Evolutionary conservation across 768 basidiomycete species (phyloP), one percentile per base, ranked within the genome.

Genomic region (Mycena latifolia): DNA sequence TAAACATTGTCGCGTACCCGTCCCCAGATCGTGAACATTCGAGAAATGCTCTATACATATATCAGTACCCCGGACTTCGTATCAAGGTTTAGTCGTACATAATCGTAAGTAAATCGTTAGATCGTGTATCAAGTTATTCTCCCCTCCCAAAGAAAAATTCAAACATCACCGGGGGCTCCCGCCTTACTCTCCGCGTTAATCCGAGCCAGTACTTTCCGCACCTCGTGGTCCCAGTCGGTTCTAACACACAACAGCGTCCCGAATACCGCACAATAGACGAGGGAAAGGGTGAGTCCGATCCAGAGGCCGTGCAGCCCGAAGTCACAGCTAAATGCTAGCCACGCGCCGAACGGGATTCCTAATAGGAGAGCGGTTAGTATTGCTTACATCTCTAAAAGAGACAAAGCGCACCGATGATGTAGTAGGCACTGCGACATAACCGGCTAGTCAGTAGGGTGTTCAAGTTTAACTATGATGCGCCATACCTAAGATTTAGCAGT

Each of bases 291-390:
- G 41, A 96, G 79, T 17, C 95, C 95, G 43, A 92, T 82, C 96
- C 95, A 98, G 18, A 98, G 84, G 0, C 96, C 96, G 22, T 82
- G 79, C 15, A 98, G 81, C 0, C 82, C 88, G 75, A 86, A 82
- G 39, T 81, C 75, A 14, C 74, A 75, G 55, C 79, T 80, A 80
- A 96, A 95, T 3, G 92, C 84, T 5, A 96, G 88, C 77, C 86
- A 92, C 55, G 95, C 78, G 17, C 93, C 96, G 48, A 94, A 81
- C 0, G 95, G 95, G 54, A 97, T 91, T 29, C 93, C 90, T 85
- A 14, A 22, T 22, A 54, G 17, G 22, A 9, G 33, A 7, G 33
- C 41, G 59, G 11, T 1, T 33, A 9, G 8, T 22, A 46, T 48
- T 61, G 52, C 43, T 54, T 59, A 50, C 60, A 58, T 20, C 28